Percentiles rank a stretch among this genome's conserved stretches.
Conservation (phyloP, 306 rosid species). For the Glycine latifolia region DNA sequence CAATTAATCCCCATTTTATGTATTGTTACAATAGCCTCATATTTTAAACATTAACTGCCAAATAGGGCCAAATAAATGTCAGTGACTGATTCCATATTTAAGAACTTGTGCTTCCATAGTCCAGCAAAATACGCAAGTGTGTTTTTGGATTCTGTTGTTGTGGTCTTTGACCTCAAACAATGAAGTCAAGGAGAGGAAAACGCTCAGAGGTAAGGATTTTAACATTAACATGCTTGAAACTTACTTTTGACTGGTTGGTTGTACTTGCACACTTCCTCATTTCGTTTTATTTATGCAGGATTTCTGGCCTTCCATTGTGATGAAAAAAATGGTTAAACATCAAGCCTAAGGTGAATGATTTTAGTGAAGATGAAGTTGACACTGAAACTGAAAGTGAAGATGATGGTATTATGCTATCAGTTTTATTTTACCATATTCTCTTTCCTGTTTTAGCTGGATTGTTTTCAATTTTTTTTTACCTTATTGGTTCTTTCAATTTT, state of each 20-base stretch:
- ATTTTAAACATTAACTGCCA: conserved; percentile 38
- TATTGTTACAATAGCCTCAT: conserved; percentile 32
- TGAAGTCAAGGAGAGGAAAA: conserved; percentile 77
- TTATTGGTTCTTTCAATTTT: conserved; percentile 47
- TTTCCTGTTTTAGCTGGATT: conserved; percentile 23
- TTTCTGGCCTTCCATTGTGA: conserved; percentile 96
- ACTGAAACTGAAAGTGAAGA: conserved; percentile 97
- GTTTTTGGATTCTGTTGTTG: conserved; percentile 38
- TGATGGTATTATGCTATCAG: conserved; percentile 65
- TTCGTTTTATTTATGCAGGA: conserved; percentile 61
- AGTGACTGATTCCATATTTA: conserved; percentile 57
- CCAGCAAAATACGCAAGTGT: conserved; percentile 39
- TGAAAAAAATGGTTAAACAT: conserved; percentile 97
- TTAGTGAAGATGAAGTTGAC: conserved; percentile 96
- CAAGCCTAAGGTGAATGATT: conserved; percentile 88
- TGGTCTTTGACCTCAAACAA: conserved; percentile 34
- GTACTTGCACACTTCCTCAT: conserved; percentile 28
- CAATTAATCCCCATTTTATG: conserved; percentile 41
- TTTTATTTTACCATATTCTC: neutral
- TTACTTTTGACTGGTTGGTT: neutral
- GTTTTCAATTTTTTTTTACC: neutral
- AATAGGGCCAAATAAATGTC: conserved; percentile 41
- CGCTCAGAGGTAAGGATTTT: conserved; percentile 70
- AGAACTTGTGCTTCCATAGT: conserved; percentile 50
- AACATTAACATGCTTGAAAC: conserved; percentile 5